Evolutionary conservation across 805 yeast genomes (phyloP), one percentile per base, ranked within the genome.

Genomic region (Hanseniaspora mollemarum): DNA sequence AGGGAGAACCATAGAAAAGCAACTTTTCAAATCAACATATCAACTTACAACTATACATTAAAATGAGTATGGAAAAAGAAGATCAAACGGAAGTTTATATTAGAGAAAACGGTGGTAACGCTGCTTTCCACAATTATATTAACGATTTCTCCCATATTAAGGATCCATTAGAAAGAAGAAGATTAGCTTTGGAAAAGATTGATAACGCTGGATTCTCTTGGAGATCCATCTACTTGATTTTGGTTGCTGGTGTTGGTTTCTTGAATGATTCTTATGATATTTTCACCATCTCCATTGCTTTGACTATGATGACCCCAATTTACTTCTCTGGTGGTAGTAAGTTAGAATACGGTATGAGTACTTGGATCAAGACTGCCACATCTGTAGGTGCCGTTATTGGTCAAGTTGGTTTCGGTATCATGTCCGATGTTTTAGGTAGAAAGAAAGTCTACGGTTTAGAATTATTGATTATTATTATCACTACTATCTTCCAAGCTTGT

Each of bases 331-430:
- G 45, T 44, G 68, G 65, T 16, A 74, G 75, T 52, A 43, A 54
- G 24, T 75, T 80, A 54, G 94, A 95, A 33, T 59, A 74, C 52
- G 80, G 94, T 45, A 83, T 94, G 49, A 65, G 70, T 53, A 86
- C 95, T 52, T 70, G 86, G 57, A 67, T 87, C 57, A 87, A 87
- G 70, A 88, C 83, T 49, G 84, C 94, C 46, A 87, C 95, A 22
- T 86, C 95, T 45, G 94, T 86, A 51, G 95, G 95, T 70, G 87
- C 95, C 39, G 94, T 87, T 57, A 76, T 87, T 62, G 96, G 95
- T 61, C 95, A 87, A 71, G 63, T 87, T 46, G 78, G 83, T 54
- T 87, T 87, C 60, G 96, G 96, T 70, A 71, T 75, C 62, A 59
- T 82, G 56, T 95, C 90, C 55, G 96, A 87, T 72, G 64, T 69